phyloP scores from a whole-genome alignment of 1,284 basidiomycete genomes.

The Boletus smithii region DNA sequence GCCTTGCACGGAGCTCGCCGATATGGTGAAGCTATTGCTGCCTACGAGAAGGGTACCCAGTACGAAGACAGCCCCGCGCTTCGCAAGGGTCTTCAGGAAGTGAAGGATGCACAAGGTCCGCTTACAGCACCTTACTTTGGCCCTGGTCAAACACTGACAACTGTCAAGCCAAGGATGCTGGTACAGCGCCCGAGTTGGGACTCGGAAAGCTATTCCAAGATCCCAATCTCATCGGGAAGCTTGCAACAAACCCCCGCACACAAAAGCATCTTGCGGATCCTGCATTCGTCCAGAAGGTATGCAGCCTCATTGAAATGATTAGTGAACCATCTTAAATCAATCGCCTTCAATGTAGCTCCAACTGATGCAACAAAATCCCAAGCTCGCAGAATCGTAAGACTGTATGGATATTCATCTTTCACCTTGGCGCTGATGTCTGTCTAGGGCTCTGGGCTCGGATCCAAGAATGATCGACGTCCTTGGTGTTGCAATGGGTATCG shows the following conservation, averaged over 20 bases:
- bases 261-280: constrained; percentile 81
- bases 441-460: constrained; percentile 61
- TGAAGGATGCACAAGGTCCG: constrained; percentile 74
- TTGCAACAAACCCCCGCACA: constrained; percentile 86
- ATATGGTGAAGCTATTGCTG: constrained; percentile 81
- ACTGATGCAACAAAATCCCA: constrained; percentile 62
- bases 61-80: constrained; percentile 79
- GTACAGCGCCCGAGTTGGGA: constrained; percentile 47
- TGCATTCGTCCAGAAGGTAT: constrained; percentile 68
- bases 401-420: not conserved
- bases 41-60: constrained; percentile 80
- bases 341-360: constrained; percentile 44
- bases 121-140: not conserved
- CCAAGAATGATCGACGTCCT: constrained; percentile 93
- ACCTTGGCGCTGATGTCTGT: constrained; percentile 11
- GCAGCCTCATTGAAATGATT: not conserved
- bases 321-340: not conserved
- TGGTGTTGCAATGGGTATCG: constrained; percentile 91
- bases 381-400: constrained; percentile 51
- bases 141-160: constrained; percentile 5
- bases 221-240: constrained; percentile 79
- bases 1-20: constrained; percentile 84
- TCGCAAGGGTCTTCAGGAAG: constrained; percentile 85
- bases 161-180: constrained; percentile 39
- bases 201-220: constrained; percentile 84